A percentile compares a stretch with the other conserved stretches of the same genome.
phyloP scores from a whole-genome alignment of 176 grass and related monocot species.

The Dactylis glomerata region DNA sequence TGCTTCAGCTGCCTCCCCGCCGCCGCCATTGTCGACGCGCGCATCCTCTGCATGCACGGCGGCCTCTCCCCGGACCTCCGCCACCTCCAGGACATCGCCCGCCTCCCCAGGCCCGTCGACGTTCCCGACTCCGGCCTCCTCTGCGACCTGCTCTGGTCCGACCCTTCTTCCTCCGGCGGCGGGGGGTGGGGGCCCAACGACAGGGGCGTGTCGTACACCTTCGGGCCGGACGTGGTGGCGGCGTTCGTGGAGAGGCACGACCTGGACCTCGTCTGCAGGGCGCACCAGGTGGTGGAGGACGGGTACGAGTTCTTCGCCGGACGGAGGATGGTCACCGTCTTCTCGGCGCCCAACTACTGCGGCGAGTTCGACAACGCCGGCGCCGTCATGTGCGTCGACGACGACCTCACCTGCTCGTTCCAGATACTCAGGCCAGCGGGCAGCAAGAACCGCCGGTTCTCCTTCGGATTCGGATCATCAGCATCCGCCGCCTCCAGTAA shows the following conservation, averaged over 20 bases:
- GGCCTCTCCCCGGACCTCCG: conserved; percentile 61
- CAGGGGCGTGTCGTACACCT: conserved; percentile 53
- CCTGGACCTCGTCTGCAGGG: conserved; percentile 66
- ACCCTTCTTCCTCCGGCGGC: conserved; percentile 9
- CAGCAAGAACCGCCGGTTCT: background rate
- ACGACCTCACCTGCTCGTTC: conserved; percentile 42
- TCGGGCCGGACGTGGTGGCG: conserved; percentile 49
- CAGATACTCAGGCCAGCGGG: conserved; percentile 3
- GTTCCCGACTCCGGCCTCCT: conserved; percentile 54
- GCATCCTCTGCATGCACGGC: conserved; percentile 64
- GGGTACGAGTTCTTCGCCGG: conserved; percentile 44
- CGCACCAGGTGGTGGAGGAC: conserved; percentile 60
- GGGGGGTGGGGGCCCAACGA: conserved; percentile 50
- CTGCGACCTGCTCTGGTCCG: conserved; percentile 75
- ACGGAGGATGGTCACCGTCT: conserved; percentile 31
- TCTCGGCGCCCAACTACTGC: conserved; percentile 53
- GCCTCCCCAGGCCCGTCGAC: conserved; percentile 36
- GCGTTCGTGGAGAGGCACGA: conserved; percentile 46
- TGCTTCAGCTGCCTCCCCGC: conserved; percentile 70
- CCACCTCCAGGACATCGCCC: conserved; percentile 37
- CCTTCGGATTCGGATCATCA: background rate
- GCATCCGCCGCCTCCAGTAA: background rate
- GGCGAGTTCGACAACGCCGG: conserved; percentile 52
- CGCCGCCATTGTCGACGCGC: conserved; percentile 48
- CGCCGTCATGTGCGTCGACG: conserved; percentile 40